Evolutionary conservation across 257 asterid genomes (phyloP).

Genomic region (Anisodus acutangulus): DNA sequence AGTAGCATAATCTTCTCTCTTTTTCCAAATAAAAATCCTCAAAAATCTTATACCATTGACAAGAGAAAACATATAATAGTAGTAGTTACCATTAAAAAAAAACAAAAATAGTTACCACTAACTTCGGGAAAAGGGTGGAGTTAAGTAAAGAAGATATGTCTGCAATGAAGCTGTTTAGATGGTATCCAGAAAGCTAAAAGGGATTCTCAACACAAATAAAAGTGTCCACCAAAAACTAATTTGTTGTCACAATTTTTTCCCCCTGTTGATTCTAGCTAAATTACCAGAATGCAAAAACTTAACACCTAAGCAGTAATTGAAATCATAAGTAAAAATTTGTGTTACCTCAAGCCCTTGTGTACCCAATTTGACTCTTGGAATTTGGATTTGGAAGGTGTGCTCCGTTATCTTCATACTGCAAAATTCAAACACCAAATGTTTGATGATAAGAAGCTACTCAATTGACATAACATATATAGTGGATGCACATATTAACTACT

Average conservation of each 20-base stretch:
- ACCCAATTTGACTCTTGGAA: constrained; percentile 61
- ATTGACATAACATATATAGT: no score
- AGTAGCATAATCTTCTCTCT: not conserved
- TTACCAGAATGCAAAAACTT: not conserved
- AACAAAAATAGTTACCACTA: not conserved
- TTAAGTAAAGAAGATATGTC: not conserved
- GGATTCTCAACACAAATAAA: not conserved
- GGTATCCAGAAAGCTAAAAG: not conserved
- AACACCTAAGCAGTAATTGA: not conserved
- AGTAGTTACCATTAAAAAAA: not conserved
- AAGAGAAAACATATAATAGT: not conserved
- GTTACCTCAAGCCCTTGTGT: constrained; percentile 63
- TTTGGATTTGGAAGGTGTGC: constrained; percentile 31
- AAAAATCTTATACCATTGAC: not conserved
- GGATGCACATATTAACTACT: not conserved
- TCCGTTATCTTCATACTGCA: not conserved
- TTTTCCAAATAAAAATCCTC: not conserved
- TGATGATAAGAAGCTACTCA: not conserved
- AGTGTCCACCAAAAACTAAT: not conserved
- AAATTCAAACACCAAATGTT: not conserved
- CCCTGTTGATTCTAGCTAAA: not conserved
- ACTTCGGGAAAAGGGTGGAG: not conserved
- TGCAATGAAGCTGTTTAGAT: not conserved
- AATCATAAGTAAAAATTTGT: not conserved
- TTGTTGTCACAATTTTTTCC: not conserved